Base-by-base conservation (phyloP, 2,329 filamentous ascomycete genomes). In the Epicoccum sorghinum region DNA sequence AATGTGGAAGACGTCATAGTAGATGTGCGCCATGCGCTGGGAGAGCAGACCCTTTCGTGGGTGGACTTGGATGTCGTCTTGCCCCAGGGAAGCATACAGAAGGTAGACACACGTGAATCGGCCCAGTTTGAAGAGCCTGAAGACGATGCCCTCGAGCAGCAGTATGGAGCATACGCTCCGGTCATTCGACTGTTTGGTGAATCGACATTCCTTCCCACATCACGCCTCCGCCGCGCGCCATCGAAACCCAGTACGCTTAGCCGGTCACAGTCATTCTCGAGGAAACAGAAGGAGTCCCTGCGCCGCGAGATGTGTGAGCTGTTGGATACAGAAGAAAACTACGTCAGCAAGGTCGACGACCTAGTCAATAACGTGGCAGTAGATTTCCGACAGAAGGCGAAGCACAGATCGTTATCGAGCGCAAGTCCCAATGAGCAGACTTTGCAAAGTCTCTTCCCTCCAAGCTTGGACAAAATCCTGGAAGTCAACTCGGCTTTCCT, bases 281-380 rank as follows among this genome's bases (percentile, higher is more conserved):
- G 86, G 63, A 86, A 89, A 52, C 91, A 97, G 69, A 96, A 96
- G 69, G 83, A 92, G 62, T 89, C 89, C 47, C 79, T 97, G 62
- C 86, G 93, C 36, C 89, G 93, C 75, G 93, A 96, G 73, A 87
- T 99, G 82, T 87, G 86, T 55, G 95, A 99, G 73, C 78, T 98
- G 55, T 85, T 97, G 30, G 90, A 96, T 67, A 99, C 95, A 0
- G 95, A 99, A 73, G 91, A 95, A 71, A 88, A 91, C 73, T 99
- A 98, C 75, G 91, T 99, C 37, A 83, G 84, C 65, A 97, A 98
- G 74, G 77, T 99, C 52, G 86, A 90, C 58, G 90, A 95, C 62
- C 78, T 99, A 56, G 89, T 96, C 37, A 86, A 89, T 59, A 86
- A 88, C 55, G 86, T 97, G 27, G 91, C 91, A 24, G 85, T 86